Conservation (phyloP, 306 rosid genomes). For the Ormosia emarginata region DNA sequence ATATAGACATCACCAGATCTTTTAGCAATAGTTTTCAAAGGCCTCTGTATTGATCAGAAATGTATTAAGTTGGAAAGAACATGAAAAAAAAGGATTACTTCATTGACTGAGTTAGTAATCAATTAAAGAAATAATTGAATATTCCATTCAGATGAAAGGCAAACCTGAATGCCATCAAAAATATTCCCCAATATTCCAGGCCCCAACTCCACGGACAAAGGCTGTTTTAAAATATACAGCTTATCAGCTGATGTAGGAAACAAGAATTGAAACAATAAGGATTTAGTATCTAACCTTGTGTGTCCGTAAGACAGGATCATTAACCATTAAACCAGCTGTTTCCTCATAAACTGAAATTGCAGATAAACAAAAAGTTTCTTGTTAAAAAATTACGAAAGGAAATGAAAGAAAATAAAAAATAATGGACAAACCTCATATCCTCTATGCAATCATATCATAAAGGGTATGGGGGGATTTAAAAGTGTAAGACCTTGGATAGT, state of each 20-base stretch:
- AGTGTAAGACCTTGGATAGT: constrained; percentile 80
- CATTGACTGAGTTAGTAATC: background rate
- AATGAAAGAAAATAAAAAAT: background rate
- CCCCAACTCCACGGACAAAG: constrained; percentile 45
- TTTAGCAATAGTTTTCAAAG: constrained; percentile 95
- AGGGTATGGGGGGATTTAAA: background rate
- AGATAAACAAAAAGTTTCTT: background rate
- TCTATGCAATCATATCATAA: background rate
- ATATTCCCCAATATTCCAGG: constrained; percentile 80
- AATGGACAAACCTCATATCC: no score
- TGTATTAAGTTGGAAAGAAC: background rate
- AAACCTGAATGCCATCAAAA: constrained; percentile 91
- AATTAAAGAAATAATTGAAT: background rate
- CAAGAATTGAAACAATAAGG: background rate
- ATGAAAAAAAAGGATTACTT: background rate
- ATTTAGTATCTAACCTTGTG: constrained; percentile 46
- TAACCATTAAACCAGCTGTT: constrained; percentile 93
- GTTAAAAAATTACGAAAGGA: background rate
- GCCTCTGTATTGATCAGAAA: constrained; percentile 55
- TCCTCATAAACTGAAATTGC: constrained; percentile 87
- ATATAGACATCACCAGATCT: constrained; percentile 96
- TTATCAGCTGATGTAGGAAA: constrained; percentile 15
- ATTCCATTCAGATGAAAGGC: constrained; percentile 1
- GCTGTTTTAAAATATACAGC: background rate
- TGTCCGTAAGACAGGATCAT: constrained; percentile 90